Evolutionary conservation across 1,139 yeast species (phyloP), one percentile per base, ranked within the genome.

Genomic region (Candida tropicalis): DNA sequence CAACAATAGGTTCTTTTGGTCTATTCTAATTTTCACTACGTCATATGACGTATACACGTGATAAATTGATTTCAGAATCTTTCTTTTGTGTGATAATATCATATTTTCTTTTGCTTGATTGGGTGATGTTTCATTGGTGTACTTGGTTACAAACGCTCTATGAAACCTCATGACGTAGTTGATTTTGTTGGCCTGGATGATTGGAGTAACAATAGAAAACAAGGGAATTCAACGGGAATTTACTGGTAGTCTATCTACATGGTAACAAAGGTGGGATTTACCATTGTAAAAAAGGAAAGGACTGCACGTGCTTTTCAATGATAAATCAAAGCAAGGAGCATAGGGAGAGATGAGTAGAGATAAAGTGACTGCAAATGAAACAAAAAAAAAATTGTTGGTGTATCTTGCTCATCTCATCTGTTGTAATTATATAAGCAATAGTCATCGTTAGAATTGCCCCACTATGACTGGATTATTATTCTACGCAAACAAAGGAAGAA

Each of bases 21-120:
- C 23, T 9, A 20, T 20, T 18, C 8, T 20, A 9, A 6, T 20
- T 26, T 10, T n/a, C 8, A 15, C 28, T 31, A 31, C 34, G 34
- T 31, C 34, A 31, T 31, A 31, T 10, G 23, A 31, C 34, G 22
- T 31, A 11, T 18, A 31, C 34, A 31, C 34, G 34, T 31, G 24
- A 31, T 17, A 31, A 17, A 16, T 17, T 9, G 8, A 6, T 20
- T 8, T 15, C 15, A n/a, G n/a, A n/a, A n/a, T n/a, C n/a, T n/a
- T n/a, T 9, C 8, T 31, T 31, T 6, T 31, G 34, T 31, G 34
- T 5, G 17, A 31, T n/a, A 18, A 17, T 31, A 5, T 17, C 23
- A 2, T 20, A 5, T 18, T 18, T 18, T 18, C 6, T 18, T 18
- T 20, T 20, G 9, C 31, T 11, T 17, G 10, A 7, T 17, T 31